A percentile compares a stretch with the other conserved stretches of the same genome.
Conservation (phyloP, 495 filamentous ascomycete species). For the Penicillium mononematosum region DNA sequence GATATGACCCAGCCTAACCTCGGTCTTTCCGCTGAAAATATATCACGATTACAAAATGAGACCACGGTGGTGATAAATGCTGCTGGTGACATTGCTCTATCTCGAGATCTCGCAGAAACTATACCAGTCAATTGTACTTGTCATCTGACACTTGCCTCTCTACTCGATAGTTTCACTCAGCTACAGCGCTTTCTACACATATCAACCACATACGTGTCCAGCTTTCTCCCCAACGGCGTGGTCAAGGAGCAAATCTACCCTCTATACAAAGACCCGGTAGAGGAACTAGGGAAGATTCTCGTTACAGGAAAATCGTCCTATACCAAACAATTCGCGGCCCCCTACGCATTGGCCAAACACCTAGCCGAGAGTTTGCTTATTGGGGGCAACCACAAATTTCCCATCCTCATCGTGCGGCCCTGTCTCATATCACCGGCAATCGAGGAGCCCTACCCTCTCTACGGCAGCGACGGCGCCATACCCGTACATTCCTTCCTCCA, state of each 20-base stretch:
- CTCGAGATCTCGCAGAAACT: constrained; percentile 5
- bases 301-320: constrained; percentile 6
- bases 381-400: neutral
- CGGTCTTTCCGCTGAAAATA: constrained; percentile 6
- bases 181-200: constrained; percentile 17
- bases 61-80: constrained; percentile 18
- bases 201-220: constrained; percentile 15
- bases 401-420: constrained; percentile 21
- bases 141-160: neutral
- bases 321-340: constrained; percentile 13
- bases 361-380: constrained; percentile 22
- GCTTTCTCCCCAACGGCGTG: constrained; percentile 14
- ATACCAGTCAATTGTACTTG: constrained; percentile 17
- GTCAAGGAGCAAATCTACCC: constrained; percentile 16
- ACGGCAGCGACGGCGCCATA: constrained; percentile 15
- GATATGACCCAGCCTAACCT: constrained; percentile 18
- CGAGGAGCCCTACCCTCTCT: constrained; percentile 21
- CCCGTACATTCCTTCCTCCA: constrained; percentile 7
- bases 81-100: constrained; percentile 20
- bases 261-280: neutral
- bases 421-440: constrained; percentile 24
- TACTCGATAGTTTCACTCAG: constrained; percentile 9
- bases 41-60: constrained; percentile 11
- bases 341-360: constrained; percentile 26
- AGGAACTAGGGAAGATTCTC: constrained; percentile 10